These are phyloP conservation scores for Lentinula boryana DNA, from an alignment of 768 basidiomycete genomes.

Conservation along the genomic window DNA sequence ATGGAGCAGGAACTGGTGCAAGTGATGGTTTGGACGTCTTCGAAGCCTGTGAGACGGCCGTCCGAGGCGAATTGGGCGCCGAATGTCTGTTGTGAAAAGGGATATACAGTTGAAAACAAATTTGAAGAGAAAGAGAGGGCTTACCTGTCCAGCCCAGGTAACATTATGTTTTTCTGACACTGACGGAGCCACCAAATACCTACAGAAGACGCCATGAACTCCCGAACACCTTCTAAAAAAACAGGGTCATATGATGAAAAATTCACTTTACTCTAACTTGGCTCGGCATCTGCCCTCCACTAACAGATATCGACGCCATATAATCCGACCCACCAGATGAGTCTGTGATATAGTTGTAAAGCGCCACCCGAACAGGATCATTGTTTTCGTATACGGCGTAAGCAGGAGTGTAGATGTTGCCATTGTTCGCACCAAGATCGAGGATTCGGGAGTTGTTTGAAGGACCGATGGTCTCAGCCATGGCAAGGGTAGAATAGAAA, in stretches of 20 bases:
- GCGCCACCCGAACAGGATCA: slow-evolving; percentile 49
- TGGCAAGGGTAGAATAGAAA: slow-evolving; percentile 64
- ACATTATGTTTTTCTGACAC: slow-evolving; percentile 61
- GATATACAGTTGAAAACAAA: not conserved
- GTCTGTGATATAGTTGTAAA: slow-evolving; percentile 74
- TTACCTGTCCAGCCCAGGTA: slow-evolving; percentile 73
- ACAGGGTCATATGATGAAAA: not conserved
- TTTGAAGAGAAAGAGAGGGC: slow-evolving; percentile 10
- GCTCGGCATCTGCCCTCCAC: slow-evolving; percentile 34
- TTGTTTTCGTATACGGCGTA: slow-evolving; percentile 76
- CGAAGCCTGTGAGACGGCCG: slow-evolving; percentile 54
- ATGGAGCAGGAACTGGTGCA: slow-evolving; percentile 58
- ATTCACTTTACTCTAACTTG: slow-evolving; percentile 50
- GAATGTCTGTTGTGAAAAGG: slow-evolving; percentile 38
- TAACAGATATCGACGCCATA: slow-evolving; percentile 42
- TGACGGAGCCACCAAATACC: slow-evolving; percentile 51
- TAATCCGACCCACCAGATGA: slow-evolving; percentile 47
- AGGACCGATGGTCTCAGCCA: slow-evolving; percentile 67
- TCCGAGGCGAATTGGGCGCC: slow-evolving; percentile 59
- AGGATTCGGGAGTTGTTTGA: slow-evolving; percentile 59
- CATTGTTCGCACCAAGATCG: slow-evolving; percentile 51
- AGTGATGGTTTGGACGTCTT: slow-evolving; percentile 48
- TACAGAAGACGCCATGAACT: slow-evolving; percentile 11
- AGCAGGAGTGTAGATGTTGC: slow-evolving; percentile 52
- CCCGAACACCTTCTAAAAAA: not conserved